Conservation (phyloP, 148 eudicot genomes). For the Euryodendron excelsum region DNA sequence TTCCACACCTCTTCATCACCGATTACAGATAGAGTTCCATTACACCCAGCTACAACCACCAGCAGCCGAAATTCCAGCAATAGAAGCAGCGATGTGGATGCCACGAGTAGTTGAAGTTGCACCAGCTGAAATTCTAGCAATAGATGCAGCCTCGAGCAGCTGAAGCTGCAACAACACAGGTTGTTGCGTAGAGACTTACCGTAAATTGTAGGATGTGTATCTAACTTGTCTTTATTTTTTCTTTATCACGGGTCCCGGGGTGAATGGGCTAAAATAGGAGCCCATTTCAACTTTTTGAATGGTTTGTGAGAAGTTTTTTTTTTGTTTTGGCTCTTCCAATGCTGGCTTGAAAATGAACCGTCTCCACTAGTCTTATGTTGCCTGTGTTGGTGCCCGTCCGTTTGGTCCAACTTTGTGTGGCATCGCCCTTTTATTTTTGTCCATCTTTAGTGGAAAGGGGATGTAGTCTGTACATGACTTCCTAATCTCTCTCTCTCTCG, state of each 20-base stretch:
- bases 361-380: background rate
- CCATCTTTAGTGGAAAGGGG: background rate
- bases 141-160: conserved; percentile 13
- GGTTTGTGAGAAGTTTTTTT: background rate
- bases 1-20: conserved; percentile 67
- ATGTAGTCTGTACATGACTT: conserved; percentile 1
- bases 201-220: conserved; percentile 16
- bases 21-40: conserved; percentile 86
- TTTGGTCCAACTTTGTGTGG: conserved; percentile 6
- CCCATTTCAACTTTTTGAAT: background rate
- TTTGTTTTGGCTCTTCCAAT: background rate
- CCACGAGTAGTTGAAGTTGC: too few species aligned
- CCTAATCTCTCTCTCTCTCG: background rate
- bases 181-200: conserved; percentile 1
- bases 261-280: background rate
- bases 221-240: conserved; percentile 11
- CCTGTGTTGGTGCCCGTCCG: background rate
- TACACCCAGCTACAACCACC: conserved; percentile 42
- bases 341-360: background rate
- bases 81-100: conserved; percentile 15
- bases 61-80: conserved; percentile 3
- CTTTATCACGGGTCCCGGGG: background rate
- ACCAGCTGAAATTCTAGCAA: conserved; percentile 1
- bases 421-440: background rate
- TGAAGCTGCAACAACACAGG: conserved; percentile 11